These are phyloP conservation scores for Pugionium cornutum DNA, from an alignment of 345 rosid genomes.

Conservation along the genomic window DNA sequence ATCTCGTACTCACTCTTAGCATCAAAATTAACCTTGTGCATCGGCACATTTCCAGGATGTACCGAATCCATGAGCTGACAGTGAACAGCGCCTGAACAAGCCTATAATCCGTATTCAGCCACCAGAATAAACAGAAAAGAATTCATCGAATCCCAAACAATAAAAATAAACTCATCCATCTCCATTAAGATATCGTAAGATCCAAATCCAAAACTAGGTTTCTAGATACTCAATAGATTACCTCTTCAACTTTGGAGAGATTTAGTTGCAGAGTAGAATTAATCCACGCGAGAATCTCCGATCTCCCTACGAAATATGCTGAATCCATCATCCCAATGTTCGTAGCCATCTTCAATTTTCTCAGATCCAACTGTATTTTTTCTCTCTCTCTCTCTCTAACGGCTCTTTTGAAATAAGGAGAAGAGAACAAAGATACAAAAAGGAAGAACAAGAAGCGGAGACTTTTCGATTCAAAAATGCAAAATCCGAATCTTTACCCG, in stretches of 20 bases:
- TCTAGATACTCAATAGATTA: constrained; percentile 10
- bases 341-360: constrained; percentile 53
- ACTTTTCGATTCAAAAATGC: constrained; percentile 44
- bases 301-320: constrained; percentile 93
- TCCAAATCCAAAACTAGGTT: neutral
- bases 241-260: constrained; percentile 98
- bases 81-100: constrained; percentile 86
- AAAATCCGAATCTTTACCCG: constrained; percentile 27
- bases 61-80: constrained; percentile 90
- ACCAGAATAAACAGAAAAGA: neutral
- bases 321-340: constrained; percentile 91
- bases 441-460: constrained; percentile 34
- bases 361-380: constrained; percentile 18
- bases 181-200: constrained; percentile 10
- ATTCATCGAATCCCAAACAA: too few relatives aligned
- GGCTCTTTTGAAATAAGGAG: constrained; percentile 44
- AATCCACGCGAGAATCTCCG: constrained; percentile 94
- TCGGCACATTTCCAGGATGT: constrained; percentile 89
- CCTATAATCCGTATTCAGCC: constrained; percentile 48
- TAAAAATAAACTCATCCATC: too few relatives aligned
- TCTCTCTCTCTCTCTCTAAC: too few relatives aligned
- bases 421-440: constrained; percentile 47
- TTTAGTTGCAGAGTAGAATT: constrained; percentile 84
- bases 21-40: too few relatives aligned
- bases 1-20: too few relatives aligned